Base-by-base conservation (phyloP, 1,139 yeast genomes). In the Pichia sp. region DNA sequence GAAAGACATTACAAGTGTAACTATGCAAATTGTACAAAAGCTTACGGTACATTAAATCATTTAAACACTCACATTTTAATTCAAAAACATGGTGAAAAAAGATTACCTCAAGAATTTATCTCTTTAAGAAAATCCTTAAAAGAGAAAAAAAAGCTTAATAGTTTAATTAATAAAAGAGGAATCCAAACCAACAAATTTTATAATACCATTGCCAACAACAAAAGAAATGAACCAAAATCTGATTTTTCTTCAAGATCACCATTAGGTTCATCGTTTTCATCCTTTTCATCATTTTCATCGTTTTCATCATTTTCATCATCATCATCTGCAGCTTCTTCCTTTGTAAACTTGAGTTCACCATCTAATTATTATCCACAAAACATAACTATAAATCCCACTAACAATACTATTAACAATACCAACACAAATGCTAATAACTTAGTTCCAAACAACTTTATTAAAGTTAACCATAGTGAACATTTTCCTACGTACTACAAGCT, bases 31-130 rank as follows among this genome's bases (percentile, higher is more conserved):
- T 83, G 93, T 55, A 64, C 71, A 32, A 83, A 83, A 61, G 77
- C 82, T 38, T 83, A 83, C 57, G 93, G 93, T 2, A 79, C 87
- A 19, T 64, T 83, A 38, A 83, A 83, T 59, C 93, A 83, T 59
- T 64, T 83, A 38, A 83, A 83, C 58, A 83, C 89, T 13, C 93
- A 83, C 57, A 80, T 83, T 18, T 72, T 75, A 5, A 73, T 83
- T 56, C 85, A 83, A 51, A 74, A 72, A 37, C 93, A 83, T 56
- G 93, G 93, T 7, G 71, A 70, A 40, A 73, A 84, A 50, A 73
- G 86, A 46, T 66, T 73, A 26, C 85, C 86, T 32, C 78, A 79
- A 25, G 91, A 83, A 28, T 44, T 41, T 23, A 6, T 18, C 6
- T 32, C 28, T 16, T 31, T 44, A 10, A 40, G 47, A 20, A 40